Base-by-base conservation (phyloP, 2,329 filamentous ascomycete genomes). In the Thielaviopsis ethacetica region DNA sequence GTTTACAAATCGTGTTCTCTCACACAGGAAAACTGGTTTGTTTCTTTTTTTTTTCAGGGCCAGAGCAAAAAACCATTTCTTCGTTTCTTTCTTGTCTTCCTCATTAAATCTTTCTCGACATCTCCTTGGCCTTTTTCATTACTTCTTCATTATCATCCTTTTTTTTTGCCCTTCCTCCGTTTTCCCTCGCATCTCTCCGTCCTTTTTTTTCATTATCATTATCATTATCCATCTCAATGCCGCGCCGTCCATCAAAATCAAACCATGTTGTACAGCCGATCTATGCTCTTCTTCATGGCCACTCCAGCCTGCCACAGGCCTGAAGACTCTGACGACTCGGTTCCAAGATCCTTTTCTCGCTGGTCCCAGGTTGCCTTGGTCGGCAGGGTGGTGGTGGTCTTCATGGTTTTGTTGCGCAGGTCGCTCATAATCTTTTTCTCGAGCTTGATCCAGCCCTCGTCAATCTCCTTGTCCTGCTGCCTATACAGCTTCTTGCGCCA, bases 321-420 rank as follows among this genome's bases (percentile, higher is more conserved):
- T 7, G 38, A 44, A 15, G 38, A 15, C 12, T 44, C 38, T 5
- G 38, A 41, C 9, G 34, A 17, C 38, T 44, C 38, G 17, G 38
- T 2, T 5, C 15, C 10, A n/a, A 6, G 2, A 1, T 13, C 12
- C 38, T 44, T 44, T 7, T 78, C 81, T 56, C 75, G 71, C 24
- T 74, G 72, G 68, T 78, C 81, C 62, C 73, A 78, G 73, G 81
- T 75, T 2, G 79, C 80, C 66, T 75, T 72, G 68, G 78, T 76
- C 21, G 79, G 71, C 70, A 82, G 72, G 56, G 75, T 72, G 56
- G 73, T 73, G 76, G 64, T 58, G 49, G 27, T 61, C 49, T 54
- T 77, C 74, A 81, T 74, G 2, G 79, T 81, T 66, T 76, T 72
- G 69, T 78, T 75, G 24, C 79, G 72, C 70, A 82, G 73, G 56